A percentile compares a stretch with the other conserved stretches of the same genome.
Evolutionary conservation across 1,284 basidiomycete species (phyloP).

Genomic region (Cutaneotrichosporon daszewskae): DNA sequence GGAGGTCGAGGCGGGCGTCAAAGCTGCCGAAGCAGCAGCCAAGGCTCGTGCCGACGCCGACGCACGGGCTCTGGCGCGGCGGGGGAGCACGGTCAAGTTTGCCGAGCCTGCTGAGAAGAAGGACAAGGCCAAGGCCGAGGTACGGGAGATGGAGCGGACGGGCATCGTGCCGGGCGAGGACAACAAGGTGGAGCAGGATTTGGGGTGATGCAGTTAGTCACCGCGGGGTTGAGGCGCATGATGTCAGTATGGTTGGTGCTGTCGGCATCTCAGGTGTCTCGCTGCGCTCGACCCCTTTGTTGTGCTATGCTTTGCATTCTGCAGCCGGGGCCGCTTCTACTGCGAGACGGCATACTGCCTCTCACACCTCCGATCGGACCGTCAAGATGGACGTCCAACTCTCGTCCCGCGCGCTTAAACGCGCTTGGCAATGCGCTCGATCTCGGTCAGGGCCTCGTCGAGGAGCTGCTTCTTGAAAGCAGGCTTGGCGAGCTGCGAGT

Average conservation of each 20-base stretch:
- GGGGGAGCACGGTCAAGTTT: slow-evolving; percentile 7
- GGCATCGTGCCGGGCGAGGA: too few species aligned
- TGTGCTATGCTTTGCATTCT: not conserved
- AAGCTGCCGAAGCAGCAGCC: slow-evolving; percentile 13
- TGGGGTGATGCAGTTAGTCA: too few species aligned
- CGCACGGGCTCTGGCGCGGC: not conserved
- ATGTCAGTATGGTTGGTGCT: too few species aligned
- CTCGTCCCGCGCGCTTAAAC: slow-evolving; percentile 50
- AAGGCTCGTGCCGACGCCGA: slow-evolving; percentile 1
- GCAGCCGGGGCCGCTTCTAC: slow-evolving; percentile 3
- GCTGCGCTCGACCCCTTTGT: too few species aligned
- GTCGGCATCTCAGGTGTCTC: too few species aligned
- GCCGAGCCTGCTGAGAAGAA: not conserved
- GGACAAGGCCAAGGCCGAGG: too few species aligned
- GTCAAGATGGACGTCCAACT: not conserved
- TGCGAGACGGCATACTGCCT: not conserved
- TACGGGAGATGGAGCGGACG: too few species aligned
- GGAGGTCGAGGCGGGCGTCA: slow-evolving; percentile 36
- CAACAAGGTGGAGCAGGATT: too few species aligned
- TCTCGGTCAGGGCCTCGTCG: slow-evolving; percentile 73
- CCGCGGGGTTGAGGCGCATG: too few species aligned
- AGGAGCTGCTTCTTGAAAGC: slow-evolving; percentile 92
- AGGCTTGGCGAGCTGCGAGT: slow-evolving; percentile 76
- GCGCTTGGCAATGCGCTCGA: slow-evolving; percentile 75
- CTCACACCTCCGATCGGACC: not conserved